Evolutionary conservation across 768 basidiomycete species (phyloP).

Genomic region (Rhodotorula toruloides): DNA sequence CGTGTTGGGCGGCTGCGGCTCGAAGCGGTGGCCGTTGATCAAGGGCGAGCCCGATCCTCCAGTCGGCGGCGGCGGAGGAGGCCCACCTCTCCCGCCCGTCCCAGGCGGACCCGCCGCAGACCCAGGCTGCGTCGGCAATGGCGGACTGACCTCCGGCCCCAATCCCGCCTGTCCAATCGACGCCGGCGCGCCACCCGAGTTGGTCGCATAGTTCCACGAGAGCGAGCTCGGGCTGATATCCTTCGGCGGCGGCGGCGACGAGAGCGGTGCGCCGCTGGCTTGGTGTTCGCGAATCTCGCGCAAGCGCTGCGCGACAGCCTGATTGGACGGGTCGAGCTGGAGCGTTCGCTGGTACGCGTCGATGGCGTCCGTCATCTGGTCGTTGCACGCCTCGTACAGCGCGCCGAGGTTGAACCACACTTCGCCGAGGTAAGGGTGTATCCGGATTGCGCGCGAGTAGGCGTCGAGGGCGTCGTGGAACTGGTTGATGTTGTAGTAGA

Average conservation of each 20-base stretch:
- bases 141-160: conserved; percentile 25
- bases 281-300: conserved; percentile 38
- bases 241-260: conserved; percentile 36
- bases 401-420: conserved; percentile 97
- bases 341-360: conserved; percentile 94
- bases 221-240: conserved; percentile 39
- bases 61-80: too few relatives aligned
- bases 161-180: conserved; percentile 24
- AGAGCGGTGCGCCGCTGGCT: conserved; percentile 26
- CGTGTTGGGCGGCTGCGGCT: conserved; percentile 9
- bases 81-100: too few relatives aligned
- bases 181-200: conserved; percentile 25
- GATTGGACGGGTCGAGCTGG: conserved; percentile 84
- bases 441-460: conserved; percentile 95
- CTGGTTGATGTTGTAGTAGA: conserved; percentile 99
- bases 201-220: conserved; percentile 38
- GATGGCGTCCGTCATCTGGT: conserved; percentile 96
- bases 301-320: conserved; percentile 62
- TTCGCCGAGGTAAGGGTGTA: conserved; percentile 92
- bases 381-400: conserved; percentile 96
- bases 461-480: conserved; percentile 98
- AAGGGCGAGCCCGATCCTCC: conserved; percentile 20
- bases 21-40: conserved; percentile 19
- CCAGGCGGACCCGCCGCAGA: not conserved
- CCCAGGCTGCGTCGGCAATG: conserved; percentile 1